phyloP scores from a whole-genome alignment of 257 asterid species.

The Nicotiana noctiflora region DNA sequence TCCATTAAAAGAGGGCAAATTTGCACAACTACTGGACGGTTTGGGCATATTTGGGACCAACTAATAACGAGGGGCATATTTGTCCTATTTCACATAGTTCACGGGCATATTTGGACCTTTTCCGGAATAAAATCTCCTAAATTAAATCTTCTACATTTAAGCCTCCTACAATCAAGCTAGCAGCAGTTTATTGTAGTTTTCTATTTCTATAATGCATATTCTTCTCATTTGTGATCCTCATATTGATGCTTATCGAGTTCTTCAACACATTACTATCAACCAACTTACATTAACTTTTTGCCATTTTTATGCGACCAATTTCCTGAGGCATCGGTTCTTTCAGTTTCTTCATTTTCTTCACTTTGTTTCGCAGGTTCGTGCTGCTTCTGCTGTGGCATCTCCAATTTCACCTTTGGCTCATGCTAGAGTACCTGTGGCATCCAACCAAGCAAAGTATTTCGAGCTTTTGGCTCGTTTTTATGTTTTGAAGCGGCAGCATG shows the following conservation, averaged over 20 bases:
- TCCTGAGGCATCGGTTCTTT: neutral
- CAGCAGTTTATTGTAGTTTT: conserved; percentile 2
- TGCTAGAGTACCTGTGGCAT: conserved; percentile 42
- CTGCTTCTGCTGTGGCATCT: conserved; percentile 39
- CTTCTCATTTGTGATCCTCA: neutral
- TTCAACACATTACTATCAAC: neutral
- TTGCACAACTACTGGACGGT: too few species aligned
- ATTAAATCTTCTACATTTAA: too few species aligned
- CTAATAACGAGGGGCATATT: too few species aligned
- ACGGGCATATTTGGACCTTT: too few species aligned
- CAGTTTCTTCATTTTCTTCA: conserved; percentile 7
- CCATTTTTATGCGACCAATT: neutral
- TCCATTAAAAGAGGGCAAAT: too few species aligned
- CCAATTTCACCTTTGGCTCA: conserved; percentile 42
- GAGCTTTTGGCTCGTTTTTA: conserved; percentile 94
- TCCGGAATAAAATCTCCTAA: too few species aligned
- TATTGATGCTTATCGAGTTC: neutral
- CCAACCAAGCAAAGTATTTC: conserved; percentile 60
- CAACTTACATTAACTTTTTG: conserved; percentile 2
- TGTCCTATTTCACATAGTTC: too few species aligned
- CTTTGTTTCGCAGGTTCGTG: conserved; percentile 36
- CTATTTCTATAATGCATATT: neutral
- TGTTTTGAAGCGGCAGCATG: conserved; percentile 82
- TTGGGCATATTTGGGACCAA: too few species aligned
- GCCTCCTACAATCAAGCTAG: too few species aligned